Evolutionary conservation across 345 rosid genomes (phyloP).

Genomic region (Camelina hispida): DNA sequence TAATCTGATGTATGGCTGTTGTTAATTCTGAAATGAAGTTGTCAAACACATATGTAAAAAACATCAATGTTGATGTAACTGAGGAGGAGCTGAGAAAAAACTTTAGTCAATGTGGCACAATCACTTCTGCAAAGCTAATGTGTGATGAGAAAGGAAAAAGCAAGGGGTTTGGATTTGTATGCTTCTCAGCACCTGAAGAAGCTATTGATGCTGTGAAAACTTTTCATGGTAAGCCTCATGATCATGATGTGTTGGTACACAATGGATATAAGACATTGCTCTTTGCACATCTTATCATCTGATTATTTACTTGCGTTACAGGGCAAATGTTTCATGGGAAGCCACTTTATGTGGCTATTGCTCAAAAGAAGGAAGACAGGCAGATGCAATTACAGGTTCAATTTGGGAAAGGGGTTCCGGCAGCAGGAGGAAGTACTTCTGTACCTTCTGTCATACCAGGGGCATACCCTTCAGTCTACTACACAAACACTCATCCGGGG

Average conservation of each 20-base stretch:
- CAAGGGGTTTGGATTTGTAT: conserved; percentile 81
- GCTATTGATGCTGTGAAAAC: conserved; percentile 61
- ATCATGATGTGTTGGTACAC: background rate
- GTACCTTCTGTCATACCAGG: conserved; percentile 59
- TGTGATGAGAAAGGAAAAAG: conserved; percentile 70
- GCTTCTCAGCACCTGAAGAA: conserved; percentile 73
- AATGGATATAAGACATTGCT: background rate
- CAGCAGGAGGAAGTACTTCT: conserved; percentile 58
- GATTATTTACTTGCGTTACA: conserved; percentile 22
- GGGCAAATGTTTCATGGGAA: conserved; percentile 69
- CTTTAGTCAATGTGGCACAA: conserved; percentile 71
- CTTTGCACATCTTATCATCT: conserved; percentile 3
- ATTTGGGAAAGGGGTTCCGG: conserved; percentile 51
- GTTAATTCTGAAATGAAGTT: conserved; percentile 49
- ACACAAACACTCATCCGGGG: conserved; percentile 53
- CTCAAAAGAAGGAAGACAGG: conserved; percentile 82
- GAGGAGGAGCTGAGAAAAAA: conserved; percentile 67
- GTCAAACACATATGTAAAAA: conserved; percentile 72
- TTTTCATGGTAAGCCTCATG: conserved; percentile 54
- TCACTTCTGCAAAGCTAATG: conserved; percentile 68
- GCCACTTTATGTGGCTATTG: conserved; percentile 74
- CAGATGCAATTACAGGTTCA: conserved; percentile 60
- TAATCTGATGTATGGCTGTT: background rate
- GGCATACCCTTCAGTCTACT: conserved; percentile 65
- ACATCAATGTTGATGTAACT: conserved; percentile 61